phyloP scores from a whole-genome alignment of 2,329 filamentous ascomycete genomes.

The Botrytis porri region DNA sequence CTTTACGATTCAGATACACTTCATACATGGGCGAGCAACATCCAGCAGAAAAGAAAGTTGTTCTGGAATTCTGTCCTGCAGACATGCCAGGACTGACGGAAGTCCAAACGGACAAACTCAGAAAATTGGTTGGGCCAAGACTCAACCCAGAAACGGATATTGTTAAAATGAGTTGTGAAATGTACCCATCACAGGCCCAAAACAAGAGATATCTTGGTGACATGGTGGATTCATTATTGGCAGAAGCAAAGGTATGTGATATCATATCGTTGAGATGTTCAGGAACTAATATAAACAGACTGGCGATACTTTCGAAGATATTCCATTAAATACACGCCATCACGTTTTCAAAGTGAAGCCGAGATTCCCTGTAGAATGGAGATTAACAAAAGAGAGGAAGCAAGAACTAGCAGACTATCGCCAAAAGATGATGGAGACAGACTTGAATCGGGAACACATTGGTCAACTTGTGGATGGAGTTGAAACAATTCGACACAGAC shows the following conservation, averaged over 20 bases:
- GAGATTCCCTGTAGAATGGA: constrained; percentile 80
- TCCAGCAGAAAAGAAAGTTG: constrained; percentile 88
- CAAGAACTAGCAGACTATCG: constrained; percentile 62
- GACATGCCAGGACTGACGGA: constrained; percentile 68
- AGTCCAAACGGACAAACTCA: constrained; percentile 72
- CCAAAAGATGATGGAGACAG: constrained; percentile 49
- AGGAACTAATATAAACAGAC: constrained; percentile 48
- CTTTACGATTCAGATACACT: constrained; percentile 93
- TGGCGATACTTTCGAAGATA: constrained; percentile 79
- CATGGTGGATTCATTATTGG: constrained; percentile 68
- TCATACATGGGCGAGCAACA: constrained; percentile 94
- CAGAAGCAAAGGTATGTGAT: constrained; percentile 62
- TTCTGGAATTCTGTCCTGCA: constrained; percentile 77
- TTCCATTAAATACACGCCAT: constrained; percentile 87
- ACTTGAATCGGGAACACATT: constrained; percentile 52
- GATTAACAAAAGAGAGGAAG: constrained; percentile 67
- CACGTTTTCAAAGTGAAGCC: constrained; percentile 65
- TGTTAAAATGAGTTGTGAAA: constrained; percentile 87
- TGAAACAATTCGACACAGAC: constrained; percentile 45
- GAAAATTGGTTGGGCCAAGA: constrained; percentile 79
- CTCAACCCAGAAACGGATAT: constrained; percentile 83
- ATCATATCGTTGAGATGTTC: background rate
- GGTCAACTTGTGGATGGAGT: constrained; percentile 60
- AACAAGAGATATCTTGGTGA: constrained; percentile 95
- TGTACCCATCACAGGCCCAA: constrained; percentile 83